Evolutionary conservation across 2,329 filamentous ascomycete species (phyloP), one percentile per base, ranked within the genome.

Genomic region (Sodiomyces alkalinus): DNA sequence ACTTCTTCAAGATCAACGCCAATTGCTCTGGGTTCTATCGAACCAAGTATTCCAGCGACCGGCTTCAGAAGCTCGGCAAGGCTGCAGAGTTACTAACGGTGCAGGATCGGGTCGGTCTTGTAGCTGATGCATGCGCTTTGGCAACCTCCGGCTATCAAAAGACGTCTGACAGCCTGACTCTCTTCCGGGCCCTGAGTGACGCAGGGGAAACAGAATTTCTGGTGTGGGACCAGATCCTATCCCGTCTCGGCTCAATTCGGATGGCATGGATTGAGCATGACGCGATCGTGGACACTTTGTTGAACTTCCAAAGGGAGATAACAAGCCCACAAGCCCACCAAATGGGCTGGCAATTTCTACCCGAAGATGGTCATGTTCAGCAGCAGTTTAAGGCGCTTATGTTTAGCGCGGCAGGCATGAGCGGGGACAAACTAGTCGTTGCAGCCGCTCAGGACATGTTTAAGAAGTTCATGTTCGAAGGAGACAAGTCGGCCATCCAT

Each of bases 1-100:
- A 92, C 44, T 94, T 96, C 58, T 96, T 80, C 73, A 96, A 96
- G 65, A 62, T 96, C 35, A 96, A 96, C 47, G 85, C 87, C 11
- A 85, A 94, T 48, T 87, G 94, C 53, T 86, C 83, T 14, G 81
- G 81, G 39, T 76, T 94, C 38, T 96, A 92, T 62, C 75, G 87
- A 34, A 94, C 86, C 1, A 81, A 77, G 1, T 96, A 96, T 58
- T 66, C 74, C 3, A 78, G 83, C 2, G 77, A 82, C 43, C 77
- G 87, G 19, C 68, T 96, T 24, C 66, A 74, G 41, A 93, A 93
- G 62, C 75, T 96, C 20, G 87, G 87, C 16, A 60, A 83, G 46
- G 82, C 86, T 31, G 87, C 85, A 26, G 90, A 80, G 54, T 64
- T 86, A 7, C 60, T 96, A 31, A 77, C 73, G 8, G 83, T 92